Percentiles rank a stretch among this genome's conserved stretches.
Evolutionary conservation across 108 stramenopile genomes (phyloP).

Genomic region (Discostella pseudostelligera): DNA sequence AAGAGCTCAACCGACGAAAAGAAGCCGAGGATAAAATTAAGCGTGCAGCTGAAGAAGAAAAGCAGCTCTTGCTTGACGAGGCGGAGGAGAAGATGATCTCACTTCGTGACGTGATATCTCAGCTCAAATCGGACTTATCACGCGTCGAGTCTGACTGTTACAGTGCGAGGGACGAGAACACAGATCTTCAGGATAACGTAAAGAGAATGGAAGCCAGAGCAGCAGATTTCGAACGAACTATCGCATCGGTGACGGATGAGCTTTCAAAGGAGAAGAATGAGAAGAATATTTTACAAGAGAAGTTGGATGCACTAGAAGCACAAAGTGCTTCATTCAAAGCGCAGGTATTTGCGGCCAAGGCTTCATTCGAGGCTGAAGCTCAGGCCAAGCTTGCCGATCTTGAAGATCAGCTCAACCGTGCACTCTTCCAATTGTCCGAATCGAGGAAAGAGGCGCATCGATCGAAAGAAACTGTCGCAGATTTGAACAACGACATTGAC

Average conservation of each 20-base stretch:
- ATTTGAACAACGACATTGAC: slow-evolving; percentile 38
- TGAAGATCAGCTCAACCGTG: slow-evolving; percentile 26
- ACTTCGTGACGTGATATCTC: slow-evolving; percentile 42
- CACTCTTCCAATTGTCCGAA: slow-evolving; percentile 17
- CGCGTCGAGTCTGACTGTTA: slow-evolving; percentile 68
- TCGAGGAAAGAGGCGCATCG: slow-evolving; percentile 36
- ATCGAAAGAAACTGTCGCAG: slow-evolving; percentile 29
- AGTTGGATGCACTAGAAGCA: slow-evolving; percentile 25
- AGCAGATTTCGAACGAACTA: slow-evolving; percentile 16
- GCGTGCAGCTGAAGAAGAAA: slow-evolving; percentile 68
- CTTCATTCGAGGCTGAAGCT: slow-evolving; percentile 38
- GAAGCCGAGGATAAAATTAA: slow-evolving; percentile 46
- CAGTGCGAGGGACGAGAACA: slow-evolving; percentile 48
- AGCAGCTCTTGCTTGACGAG: slow-evolving; percentile 61
- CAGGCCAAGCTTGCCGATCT: slow-evolving; percentile 26
- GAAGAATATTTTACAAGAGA: slow-evolving; percentile 24
- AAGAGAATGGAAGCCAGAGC: slow-evolving; percentile 36
- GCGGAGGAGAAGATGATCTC: slow-evolving; percentile 59
- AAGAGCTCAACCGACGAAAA: slow-evolving; percentile 43
- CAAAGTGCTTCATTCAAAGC: slow-evolving; percentile 33
- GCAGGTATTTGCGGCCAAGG: slow-evolving; percentile 43
- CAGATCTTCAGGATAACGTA: slow-evolving; percentile 55
- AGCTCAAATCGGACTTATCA: slow-evolving; percentile 43
- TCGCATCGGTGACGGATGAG: slow-evolving; percentile 42
- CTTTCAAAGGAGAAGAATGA: slow-evolving; percentile 19